Conservation (phyloP, 139 green algal genomes). For the Haematococcus sp. region DNA sequence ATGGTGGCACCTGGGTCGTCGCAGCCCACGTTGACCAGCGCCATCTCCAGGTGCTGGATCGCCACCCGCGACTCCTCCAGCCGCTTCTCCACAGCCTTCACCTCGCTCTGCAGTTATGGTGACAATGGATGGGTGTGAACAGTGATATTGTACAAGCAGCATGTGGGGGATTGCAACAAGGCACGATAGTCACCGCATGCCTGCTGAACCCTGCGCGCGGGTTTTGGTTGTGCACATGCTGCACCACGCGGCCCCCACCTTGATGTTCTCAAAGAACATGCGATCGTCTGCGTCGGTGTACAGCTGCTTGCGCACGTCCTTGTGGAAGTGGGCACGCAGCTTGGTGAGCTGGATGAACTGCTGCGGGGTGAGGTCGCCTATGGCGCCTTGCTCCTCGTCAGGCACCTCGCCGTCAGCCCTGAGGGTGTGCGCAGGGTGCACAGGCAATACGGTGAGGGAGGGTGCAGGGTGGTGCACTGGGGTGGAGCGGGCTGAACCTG, state of each 20-base stretch:
- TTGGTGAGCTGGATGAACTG: constrained; percentile 43
- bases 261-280: constrained; percentile 64
- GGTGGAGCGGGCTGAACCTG: no score
- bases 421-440: no score
- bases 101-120: constrained; percentile 1
- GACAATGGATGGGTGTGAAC: not conserved
- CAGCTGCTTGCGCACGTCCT: constrained; percentile 81
- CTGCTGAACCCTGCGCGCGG: no score
- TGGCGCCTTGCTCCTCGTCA: no score
- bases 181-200: no score
- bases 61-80: constrained; percentile 70
- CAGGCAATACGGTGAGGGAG: not conserved
- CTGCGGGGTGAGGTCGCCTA: constrained; percentile 1
- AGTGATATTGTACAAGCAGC: not conserved
- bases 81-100: constrained; percentile 49
- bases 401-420: no score
- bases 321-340: constrained; percentile 60
- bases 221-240: no score
- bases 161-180: not conserved
- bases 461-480: no score
- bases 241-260: no score
- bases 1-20: constrained; percentile 75
- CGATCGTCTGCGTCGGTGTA: constrained; percentile 76
- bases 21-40: constrained; percentile 76
- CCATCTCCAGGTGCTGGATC: constrained; percentile 76